phyloP scores from a whole-genome alignment of 129 eudicot species.

The Kitagawia praeruptora region DNA sequence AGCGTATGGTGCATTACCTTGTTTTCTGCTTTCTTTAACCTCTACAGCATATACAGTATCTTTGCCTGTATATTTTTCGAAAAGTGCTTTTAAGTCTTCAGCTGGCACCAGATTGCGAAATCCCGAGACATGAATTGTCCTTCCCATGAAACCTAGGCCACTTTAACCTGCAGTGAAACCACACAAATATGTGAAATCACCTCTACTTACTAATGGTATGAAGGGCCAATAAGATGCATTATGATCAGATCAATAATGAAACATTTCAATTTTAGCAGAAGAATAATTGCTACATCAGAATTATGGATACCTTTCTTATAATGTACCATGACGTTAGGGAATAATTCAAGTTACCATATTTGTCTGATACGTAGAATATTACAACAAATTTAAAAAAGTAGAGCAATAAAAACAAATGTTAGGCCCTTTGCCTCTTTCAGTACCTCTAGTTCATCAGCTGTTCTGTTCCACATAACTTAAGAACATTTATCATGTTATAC shows the following conservation, averaged over 20 bases:
- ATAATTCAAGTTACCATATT: background rate
- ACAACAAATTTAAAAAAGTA: background rate
- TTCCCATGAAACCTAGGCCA: slow-evolving; percentile 39
- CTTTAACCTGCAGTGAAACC: background rate
- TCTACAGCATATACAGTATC: slow-evolving; percentile 65
- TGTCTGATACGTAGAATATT: background rate
- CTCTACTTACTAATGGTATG: background rate
- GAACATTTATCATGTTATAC: background rate
- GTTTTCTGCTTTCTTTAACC: slow-evolving; percentile 29
- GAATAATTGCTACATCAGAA: too few species aligned
- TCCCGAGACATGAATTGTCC: slow-evolving; percentile 62
- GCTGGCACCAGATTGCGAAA: slow-evolving; percentile 45
- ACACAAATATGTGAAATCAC: background rate
- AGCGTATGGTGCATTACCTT: slow-evolving; percentile 46
- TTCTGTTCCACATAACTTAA: background rate
- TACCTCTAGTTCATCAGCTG: background rate
- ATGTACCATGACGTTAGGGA: background rate
- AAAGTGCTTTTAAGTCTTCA: slow-evolving; percentile 26
- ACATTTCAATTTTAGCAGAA: too few species aligned
- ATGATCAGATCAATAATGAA: background rate
- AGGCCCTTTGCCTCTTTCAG: background rate
- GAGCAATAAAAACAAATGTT: too few species aligned
- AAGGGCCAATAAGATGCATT: background rate
- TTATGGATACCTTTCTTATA: too few species aligned
- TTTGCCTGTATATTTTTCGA: slow-evolving; percentile 44